These are phyloP conservation scores for Pulveroboletus sp. DNA, from an alignment of 768 basidiomycete species.

Conservation along the genomic window DNA sequence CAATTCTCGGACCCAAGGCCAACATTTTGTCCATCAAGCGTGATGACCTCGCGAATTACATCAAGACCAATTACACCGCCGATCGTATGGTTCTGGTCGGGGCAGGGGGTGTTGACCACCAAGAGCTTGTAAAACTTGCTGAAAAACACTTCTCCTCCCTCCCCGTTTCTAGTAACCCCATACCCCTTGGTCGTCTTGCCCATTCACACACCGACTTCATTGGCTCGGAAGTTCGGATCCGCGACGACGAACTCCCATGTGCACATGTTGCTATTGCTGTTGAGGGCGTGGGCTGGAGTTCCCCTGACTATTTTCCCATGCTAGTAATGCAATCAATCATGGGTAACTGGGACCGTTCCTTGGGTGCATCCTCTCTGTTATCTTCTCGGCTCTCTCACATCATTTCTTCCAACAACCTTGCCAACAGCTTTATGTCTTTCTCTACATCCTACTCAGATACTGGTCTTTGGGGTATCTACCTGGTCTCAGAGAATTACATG, in stretches of 20 bases:
- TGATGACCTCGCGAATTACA: slow-evolving; percentile 84
- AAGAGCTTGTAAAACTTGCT: slow-evolving; percentile 89
- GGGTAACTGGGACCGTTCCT: slow-evolving; percentile 98
- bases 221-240: slow-evolving; percentile 92
- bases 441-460: slow-evolving; percentile 98
- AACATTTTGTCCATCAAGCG: slow-evolving; percentile 96
- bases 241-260: slow-evolving; percentile 86
- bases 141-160: slow-evolving; percentile 89
- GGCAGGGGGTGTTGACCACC: slow-evolving; percentile 91
- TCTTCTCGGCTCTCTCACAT: slow-evolving; percentile 90
- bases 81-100: slow-evolving; percentile 99
- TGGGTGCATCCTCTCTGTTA: slow-evolving; percentile 85
- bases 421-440: slow-evolving; percentile 99
- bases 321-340: slow-evolving; percentile 96
- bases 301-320: slow-evolving; percentile 99
- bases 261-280: slow-evolving; percentile 95
- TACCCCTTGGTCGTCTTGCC: slow-evolving; percentile 77
- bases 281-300: slow-evolving; percentile 96
- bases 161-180: slow-evolving; percentile 82
- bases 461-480: slow-evolving; percentile 97
- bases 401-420: slow-evolving; percentile 89
- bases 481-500: slow-evolving; percentile 89
- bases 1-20: slow-evolving; percentile 92
- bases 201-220: slow-evolving; percentile 78
- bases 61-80: slow-evolving; percentile 96